Conservation (phyloP, 225 moss, liverwort and hornwort genomes). For the Neckera pumila region DNA sequence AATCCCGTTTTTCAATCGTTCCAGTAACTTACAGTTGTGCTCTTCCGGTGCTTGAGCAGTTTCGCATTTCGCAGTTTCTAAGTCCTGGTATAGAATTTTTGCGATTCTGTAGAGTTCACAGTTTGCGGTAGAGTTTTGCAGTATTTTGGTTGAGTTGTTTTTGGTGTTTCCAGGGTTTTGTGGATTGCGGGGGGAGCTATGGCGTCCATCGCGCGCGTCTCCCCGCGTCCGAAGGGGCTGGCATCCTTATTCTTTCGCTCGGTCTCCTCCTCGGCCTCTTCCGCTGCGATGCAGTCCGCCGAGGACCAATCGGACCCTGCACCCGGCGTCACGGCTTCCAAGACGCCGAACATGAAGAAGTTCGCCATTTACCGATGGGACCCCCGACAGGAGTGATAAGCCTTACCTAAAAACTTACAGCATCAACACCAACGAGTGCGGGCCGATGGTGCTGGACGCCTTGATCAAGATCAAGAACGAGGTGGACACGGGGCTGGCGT, state of each 20-base stretch:
- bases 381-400: conserved; percentile 68
- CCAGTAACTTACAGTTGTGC: not conserved
- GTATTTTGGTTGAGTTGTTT: not conserved
- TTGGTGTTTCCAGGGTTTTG: not conserved
- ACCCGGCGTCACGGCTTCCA: conserved; percentile 9
- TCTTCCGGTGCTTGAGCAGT: not conserved
- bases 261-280: not conserved
- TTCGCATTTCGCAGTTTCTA: not conserved
- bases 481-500: conserved; percentile 57
- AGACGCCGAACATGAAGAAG: conserved; percentile 61
- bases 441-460: conserved; percentile 97
- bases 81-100: not conserved
- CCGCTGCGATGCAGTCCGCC: not conserved
- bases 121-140: not conserved
- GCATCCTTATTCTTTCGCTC: conserved; percentile 9
- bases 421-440: conserved; percentile 77
- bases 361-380: conserved; percentile 91
- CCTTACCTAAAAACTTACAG: conserved; percentile 55
- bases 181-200: conserved; percentile 4
- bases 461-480: conserved; percentile 95
- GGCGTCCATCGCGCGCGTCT: conserved; percentile 22
- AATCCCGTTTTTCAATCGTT: not conserved
- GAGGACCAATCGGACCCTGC: conserved; percentile 21
- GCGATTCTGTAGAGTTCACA: not conserved
- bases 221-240: conserved; percentile 12